Conservation (phyloP, 1,284 basidiomycete species). For the Thelephora terrestris region DNA sequence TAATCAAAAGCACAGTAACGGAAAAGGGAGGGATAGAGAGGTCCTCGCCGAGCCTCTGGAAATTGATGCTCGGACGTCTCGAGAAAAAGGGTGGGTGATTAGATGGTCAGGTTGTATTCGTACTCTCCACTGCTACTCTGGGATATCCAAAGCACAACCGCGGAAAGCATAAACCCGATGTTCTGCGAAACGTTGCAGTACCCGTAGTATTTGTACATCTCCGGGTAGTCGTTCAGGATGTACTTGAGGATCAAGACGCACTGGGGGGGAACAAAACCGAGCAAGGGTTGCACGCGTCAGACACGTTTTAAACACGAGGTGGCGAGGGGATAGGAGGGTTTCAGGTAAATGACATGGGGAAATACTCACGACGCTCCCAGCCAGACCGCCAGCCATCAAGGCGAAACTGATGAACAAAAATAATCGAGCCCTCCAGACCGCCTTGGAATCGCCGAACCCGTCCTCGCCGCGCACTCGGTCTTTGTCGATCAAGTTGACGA, state of each 20-base stretch:
- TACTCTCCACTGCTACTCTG: constrained; percentile 76
- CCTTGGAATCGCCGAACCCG: constrained; percentile 66
- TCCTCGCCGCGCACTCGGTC: constrained; percentile 80
- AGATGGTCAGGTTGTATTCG: constrained; percentile 81
- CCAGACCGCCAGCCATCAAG: constrained; percentile 91
- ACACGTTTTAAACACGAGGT: not conserved
- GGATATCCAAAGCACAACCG: constrained; percentile 79
- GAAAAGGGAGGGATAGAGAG: too few species aligned
- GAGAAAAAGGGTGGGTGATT: constrained; percentile 3
- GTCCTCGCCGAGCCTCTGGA: too few species aligned
- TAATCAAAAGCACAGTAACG: too few species aligned
- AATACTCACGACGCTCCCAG: constrained; percentile 78
- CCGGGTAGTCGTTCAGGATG: constrained; percentile 61
- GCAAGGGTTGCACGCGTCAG: too few species aligned
- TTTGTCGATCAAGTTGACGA: constrained; percentile 95
- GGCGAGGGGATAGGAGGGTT: too few species aligned
- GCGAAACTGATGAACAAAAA: constrained; percentile 95
- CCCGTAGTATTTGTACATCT: constrained; percentile 85
- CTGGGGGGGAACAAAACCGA: constrained; percentile 30
- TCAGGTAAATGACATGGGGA: constrained; percentile 1
- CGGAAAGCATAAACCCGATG: constrained; percentile 84
- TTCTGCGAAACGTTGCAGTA: constrained; percentile 93
- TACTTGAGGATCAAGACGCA: constrained; percentile 92
- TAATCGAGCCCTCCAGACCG: constrained; percentile 85
- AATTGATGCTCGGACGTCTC: too few species aligned